Evolutionary conservation across 306 rosid species (phyloP), one percentile per base, ranked within the genome.

Genomic region (Cicer arietinum): DNA sequence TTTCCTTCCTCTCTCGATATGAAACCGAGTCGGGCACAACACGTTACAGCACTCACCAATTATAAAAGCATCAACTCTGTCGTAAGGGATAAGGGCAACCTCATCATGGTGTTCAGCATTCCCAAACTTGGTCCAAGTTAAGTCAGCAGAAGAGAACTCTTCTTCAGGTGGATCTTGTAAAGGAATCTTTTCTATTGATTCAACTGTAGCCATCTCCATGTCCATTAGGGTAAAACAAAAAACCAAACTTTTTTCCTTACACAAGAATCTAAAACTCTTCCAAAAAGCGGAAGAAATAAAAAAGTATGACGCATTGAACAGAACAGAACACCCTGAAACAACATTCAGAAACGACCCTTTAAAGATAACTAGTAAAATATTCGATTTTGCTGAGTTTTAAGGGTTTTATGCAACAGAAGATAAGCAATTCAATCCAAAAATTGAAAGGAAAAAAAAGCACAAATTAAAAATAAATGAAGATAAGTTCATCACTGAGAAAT

Each of bases 111-210:
- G 94, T 72, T 94, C 93, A 10, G 81, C 72, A 81, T 73, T 88
- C 37, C 95, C 95, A 84, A 89, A 92, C 84, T 92, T 92, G 76
- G 88, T 90, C 97, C 99, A 92, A 58, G 82, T 87, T 87, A 94
- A 80, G 81, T 92, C 90, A 61, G 88, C 84, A 69, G 97, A 79
- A 68, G 87, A 88, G 60, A 94, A 92, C 44, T 94, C 98, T 56
- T 90, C 96, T 80, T 72, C 90, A 1, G 82, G 72, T n/a, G 97
- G 99, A 76, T 94, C 93, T 89, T 94, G 99, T 73, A 92, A 66
- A 20, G 89, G 89, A 87, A 94, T 79, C 76, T 83, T 83, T 35
- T 60, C 74, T 79, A 89, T 67, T 25, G 95, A 89, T 84, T 90
- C 96, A 72, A 94, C 85, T 59, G 89, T 79, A 71, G 67, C 88